Base-by-base conservation (phyloP, 352 stramenopile species). In the Phytopythium chamaehyphon region DNA sequence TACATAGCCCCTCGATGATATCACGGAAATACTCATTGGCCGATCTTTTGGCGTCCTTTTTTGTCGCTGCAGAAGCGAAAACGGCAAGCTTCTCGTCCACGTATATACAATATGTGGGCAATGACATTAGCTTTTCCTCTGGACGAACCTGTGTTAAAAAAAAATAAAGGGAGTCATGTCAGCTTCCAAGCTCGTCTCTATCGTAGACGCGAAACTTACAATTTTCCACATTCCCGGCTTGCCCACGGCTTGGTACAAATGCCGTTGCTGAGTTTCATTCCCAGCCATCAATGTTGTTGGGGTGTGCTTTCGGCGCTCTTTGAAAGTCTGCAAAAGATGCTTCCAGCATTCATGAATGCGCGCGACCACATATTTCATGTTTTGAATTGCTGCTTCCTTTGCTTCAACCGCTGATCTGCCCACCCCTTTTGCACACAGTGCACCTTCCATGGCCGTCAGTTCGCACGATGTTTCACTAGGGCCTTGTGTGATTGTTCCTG, bases 1-100 rank as follows among this genome's bases (percentile, higher is more conserved):
- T 19, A 47, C 14, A 51, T 15, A 90, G 66, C 7, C 40, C 60
- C 16, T 85, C 74, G 18, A 93, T 18, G 8, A 86, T 62, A 39
- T 90, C 74, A 5, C 76, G 77, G 55, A 86, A 91, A 28, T 69
- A 65, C 57, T 93, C 83, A 23, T 71, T 84, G 10, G 83, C 77
- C 19, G 80, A 79, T 12, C 83, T 69, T 52, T 90, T 90, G 0
- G 83, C 79, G 59, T 87, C 77, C 57, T 87, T 93, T 39, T 64
- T 59, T 33, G 81, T 90, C 44, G 86, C 23, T 23, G 77, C 89
- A 6, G 77, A 62, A 11, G 76, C 73, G 8, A 73, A 81, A 38
- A 91, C 70, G 0, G 62, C 73, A n/a, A 83, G 26, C 0, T 69
- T 70, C 1, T 47, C 44, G 8, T 67, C 55, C 4, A 93, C 63